These are phyloP conservation scores for Apiospora arundinis DNA, from an alignment of 2,329 filamentous ascomycete species.

Conservation along the genomic window DNA sequence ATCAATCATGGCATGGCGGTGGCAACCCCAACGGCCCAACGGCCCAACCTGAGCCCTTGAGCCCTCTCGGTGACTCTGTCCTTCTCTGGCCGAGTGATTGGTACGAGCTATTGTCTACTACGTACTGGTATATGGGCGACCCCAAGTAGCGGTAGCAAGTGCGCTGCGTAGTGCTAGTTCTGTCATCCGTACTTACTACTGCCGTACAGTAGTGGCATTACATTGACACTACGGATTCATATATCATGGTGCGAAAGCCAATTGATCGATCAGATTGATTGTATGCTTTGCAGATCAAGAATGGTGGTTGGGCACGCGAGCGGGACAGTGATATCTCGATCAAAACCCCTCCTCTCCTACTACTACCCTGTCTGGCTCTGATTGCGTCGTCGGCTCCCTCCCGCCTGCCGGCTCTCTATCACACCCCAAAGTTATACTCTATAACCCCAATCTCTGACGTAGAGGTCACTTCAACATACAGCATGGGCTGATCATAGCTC, in stretches of 20 bases:
- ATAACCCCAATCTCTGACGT: not conserved
- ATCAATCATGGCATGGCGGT: not conserved
- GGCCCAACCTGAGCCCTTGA: too few species aligned
- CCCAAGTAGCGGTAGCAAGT: not conserved
- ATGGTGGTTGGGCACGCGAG: not conserved
- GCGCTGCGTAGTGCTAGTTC: not conserved
- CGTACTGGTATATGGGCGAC: not conserved
- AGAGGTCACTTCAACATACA: not conserved
- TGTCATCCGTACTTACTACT: not conserved
- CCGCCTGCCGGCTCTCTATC: not conserved
- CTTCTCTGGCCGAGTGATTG: not conserved
- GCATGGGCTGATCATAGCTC: not conserved
- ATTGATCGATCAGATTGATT: constrained; percentile 17
- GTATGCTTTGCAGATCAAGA: not conserved
- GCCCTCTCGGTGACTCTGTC: too few species aligned
- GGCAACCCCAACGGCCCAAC: not conserved
- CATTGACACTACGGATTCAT: not conserved
- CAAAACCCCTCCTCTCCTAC: not conserved
- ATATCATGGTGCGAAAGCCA: not conserved
- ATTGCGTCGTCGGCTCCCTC: not conserved
- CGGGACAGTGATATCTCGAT: not conserved
- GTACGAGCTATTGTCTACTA: too few species aligned
- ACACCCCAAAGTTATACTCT: not conserved
- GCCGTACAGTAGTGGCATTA: not conserved
- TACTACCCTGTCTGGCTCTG: not conserved